Percentiles rank a stretch among this genome's conserved stretches.
These are phyloP conservation scores for Botryotinia narcissicola DNA, from an alignment of 2,329 filamentous ascomycete species.

Conservation along the genomic window DNA sequence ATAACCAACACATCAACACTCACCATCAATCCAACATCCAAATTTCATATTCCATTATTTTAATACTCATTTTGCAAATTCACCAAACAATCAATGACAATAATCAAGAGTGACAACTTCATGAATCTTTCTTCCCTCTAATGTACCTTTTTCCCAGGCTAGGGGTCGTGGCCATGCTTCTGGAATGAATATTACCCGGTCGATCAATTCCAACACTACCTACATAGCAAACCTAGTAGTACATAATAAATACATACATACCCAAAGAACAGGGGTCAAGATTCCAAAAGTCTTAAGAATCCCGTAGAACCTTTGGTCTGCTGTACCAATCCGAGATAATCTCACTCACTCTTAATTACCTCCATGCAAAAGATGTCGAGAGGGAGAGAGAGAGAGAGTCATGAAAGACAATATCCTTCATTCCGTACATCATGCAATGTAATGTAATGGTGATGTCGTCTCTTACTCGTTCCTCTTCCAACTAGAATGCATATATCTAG, in stretches of 20 bases:
- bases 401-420: not conserved
- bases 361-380: not conserved
- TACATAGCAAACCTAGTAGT: not conserved
- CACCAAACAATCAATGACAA: not conserved
- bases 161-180: constrained; percentile 3
- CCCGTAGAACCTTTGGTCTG: not conserved
- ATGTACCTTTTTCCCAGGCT: not conserved
- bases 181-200: constrained; percentile 5
- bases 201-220: not conserved
- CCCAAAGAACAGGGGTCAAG: not conserved
- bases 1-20: not conserved
- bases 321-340: no score
- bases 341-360: no score
- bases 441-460: not conserved
- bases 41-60: not conserved
- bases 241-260: no score
- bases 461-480: not conserved
- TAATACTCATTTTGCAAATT: not conserved
- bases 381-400: not conserved
- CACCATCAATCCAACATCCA: not conserved
- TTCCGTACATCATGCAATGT: not conserved
- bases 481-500: not conserved
- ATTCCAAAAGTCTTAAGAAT: not conserved
- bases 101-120: not conserved
- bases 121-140: not conserved